Conservation (phyloP, 2,329 filamentous ascomycete genomes). For the Trichophyton verrucosum region DNA sequence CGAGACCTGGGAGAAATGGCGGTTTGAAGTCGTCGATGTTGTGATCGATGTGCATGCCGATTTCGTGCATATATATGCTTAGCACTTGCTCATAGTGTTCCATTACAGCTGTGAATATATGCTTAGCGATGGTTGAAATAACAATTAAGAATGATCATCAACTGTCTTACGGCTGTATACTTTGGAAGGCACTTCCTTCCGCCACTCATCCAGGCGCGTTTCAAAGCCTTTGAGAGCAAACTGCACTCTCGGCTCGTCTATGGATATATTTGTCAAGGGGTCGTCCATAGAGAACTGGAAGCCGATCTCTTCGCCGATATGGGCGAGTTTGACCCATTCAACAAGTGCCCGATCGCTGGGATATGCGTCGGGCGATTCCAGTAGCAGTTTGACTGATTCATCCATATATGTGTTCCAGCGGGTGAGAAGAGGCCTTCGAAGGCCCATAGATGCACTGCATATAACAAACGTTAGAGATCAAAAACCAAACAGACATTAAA, state of each 20-base stretch:
- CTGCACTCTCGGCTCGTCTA: slow-evolving; percentile 52
- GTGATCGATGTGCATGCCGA: slow-evolving; percentile 55
- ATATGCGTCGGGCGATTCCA: slow-evolving; percentile 44
- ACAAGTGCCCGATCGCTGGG: slow-evolving; percentile 44
- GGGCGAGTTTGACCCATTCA: slow-evolving; percentile 47
- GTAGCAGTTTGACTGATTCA: slow-evolving; percentile 47
- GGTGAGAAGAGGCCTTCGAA: slow-evolving; percentile 46
- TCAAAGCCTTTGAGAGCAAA: slow-evolving; percentile 54
- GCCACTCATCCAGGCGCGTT: slow-evolving; percentile 50
- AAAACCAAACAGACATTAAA: neutral
- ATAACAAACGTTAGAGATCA: neutral
- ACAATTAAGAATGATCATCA: slow-evolving; percentile 5
- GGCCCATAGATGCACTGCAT: slow-evolving; percentile 44
- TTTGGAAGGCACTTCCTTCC: slow-evolving; percentile 40
- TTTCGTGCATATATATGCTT: slow-evolving; percentile 64
- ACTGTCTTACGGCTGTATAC: slow-evolving; percentile 44
- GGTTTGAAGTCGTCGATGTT: slow-evolving; percentile 41
- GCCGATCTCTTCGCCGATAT: slow-evolving; percentile 56
- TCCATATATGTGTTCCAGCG: slow-evolving; percentile 53
- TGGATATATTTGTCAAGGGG: slow-evolving; percentile 38
- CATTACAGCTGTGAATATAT: slow-evolving; percentile 41
- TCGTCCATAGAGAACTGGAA: slow-evolving; percentile 57
- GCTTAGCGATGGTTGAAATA: neutral
- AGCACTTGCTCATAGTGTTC: slow-evolving; percentile 52
- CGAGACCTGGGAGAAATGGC: slow-evolving; percentile 35